These are phyloP conservation scores for Aspergillus sp. DNA, from an alignment of 2,329 filamentous ascomycete species.

Conservation along the genomic window DNA sequence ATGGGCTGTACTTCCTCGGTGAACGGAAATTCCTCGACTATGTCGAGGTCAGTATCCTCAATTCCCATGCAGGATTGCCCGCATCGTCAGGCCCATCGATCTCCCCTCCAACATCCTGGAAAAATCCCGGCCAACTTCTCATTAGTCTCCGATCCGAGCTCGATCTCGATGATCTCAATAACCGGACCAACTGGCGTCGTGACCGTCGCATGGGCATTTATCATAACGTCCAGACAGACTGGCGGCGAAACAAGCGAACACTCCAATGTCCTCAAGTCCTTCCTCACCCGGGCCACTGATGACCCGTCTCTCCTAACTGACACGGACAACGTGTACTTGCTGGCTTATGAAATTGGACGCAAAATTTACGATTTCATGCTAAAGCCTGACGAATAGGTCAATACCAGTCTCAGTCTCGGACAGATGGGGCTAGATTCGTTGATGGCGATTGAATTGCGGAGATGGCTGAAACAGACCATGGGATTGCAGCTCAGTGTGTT, in stretches of 20 bases:
- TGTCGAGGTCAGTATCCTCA: neutral
- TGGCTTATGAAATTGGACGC: neutral
- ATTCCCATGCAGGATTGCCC: neutral
- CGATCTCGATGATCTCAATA: neutral
- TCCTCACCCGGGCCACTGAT: neutral
- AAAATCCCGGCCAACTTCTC: neutral
- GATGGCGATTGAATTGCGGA: slow-evolving; percentile 3
- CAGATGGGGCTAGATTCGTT: slow-evolving; percentile 2
- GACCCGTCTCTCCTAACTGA: neutral
- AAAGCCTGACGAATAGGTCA: neutral
- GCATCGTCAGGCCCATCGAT: too few relatives aligned
- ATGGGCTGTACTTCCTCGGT: neutral
- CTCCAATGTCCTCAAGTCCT: neutral
- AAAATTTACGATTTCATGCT: neutral
- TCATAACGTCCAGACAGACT: neutral
- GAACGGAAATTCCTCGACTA: neutral
- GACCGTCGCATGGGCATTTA: neutral
- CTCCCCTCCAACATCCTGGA: neutral
- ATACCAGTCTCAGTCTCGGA: neutral
- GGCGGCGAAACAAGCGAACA: neutral
- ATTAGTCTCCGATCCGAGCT: neutral
- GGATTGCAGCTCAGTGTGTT: slow-evolving; percentile 1
- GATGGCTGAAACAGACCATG: neutral
- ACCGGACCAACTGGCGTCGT: neutral
- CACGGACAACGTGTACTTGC: neutral